Percentiles rank a stretch among this genome's conserved stretches.
Evolutionary conservation across 208 protist genomes (phyloP).

Genomic region (Acanthamoeba lenticulata): DNA sequence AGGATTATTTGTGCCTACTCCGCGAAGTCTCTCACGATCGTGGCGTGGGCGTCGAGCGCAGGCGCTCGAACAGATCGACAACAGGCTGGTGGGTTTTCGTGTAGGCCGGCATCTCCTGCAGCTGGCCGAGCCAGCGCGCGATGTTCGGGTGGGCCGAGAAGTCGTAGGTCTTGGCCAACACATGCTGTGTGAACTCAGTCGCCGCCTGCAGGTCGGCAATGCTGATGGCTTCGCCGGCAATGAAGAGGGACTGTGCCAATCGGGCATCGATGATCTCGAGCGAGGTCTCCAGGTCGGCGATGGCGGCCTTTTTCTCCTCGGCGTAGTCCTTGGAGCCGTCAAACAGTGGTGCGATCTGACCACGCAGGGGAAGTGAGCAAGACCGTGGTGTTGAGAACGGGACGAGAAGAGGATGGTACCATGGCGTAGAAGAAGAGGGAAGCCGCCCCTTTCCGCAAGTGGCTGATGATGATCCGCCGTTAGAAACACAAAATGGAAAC

Average conservation of each 20-base stretch:
- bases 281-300: neutral
- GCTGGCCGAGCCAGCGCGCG: neutral
- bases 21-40: neutral
- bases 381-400: neutral
- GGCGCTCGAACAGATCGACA: neutral
- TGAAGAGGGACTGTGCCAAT: neutral
- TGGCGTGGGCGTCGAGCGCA: neutral
- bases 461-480: neutral
- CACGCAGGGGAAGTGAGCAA: too few relatives aligned
- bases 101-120: neutral
- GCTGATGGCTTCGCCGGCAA: neutral
- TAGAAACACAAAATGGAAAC: neutral
- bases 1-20: too few relatives aligned
- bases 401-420: neutral
- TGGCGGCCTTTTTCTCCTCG: neutral
- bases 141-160: neutral
- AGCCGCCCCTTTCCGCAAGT: slow-evolving; percentile 13
- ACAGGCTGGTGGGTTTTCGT: neutral
- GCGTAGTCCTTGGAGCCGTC: neutral
- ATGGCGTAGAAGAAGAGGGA: slow-evolving; percentile 2
- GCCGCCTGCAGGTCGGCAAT: neutral
- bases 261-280: neutral
- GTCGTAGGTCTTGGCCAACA: neutral
- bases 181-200: neutral
- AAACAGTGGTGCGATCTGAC: neutral